Base-by-base conservation (phyloP, 192 early-diverging fungal species). In the Entophlyctis helioformis region DNA sequence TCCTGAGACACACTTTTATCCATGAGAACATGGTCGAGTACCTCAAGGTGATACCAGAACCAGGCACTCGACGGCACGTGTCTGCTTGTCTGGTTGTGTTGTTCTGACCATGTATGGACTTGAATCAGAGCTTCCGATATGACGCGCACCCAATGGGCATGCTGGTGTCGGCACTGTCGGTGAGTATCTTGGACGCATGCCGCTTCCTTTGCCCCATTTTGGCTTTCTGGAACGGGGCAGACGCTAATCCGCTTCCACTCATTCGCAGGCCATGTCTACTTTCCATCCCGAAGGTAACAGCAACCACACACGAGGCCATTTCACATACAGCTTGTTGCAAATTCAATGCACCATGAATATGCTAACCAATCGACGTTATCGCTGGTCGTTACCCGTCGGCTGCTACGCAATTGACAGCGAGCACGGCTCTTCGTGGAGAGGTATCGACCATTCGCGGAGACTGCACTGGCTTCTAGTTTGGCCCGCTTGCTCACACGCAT, bases 251-350 rank as follows among this genome's bases (percentile, higher is more conserved):
- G 44, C 64, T 34, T 55, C 78, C 42, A 46, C 77, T 21, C 39
- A 12, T 15, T 21, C 15, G 15, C 22, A 41, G 15, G 62, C 76
- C 22, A 46, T 77, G 51, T 66, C 64, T 20, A 78, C 77, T 23
- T 76, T 80, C 47, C 59, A 69, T 46, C 81, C 76, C 16, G 77
- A 80, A 42, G 76, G 75, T 11, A 77, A 67, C n/a, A n/a, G n/a
- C n/a, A n/a, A n/a, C n/a, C n/a, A n/a, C n/a, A n/a, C n/a, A n/a
- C n/a, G n/a, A n/a, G n/a, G n/a, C n/a, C n/a, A n/a, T n/a, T n/a
- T n/a, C n/a, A n/a, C n/a, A n/a, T n/a, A n/a, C n/a, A n/a, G n/a
- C n/a, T n/a, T n/a, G n/a, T n/a, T n/a, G n/a, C n/a, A n/a, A n/a
- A n/a, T n/a, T n/a, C n/a, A n/a, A n/a, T n/a, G n/a, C n/a, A n/a